These are phyloP conservation scores for Ajuga reptans DNA, from an alignment of 305 asterid genomes.

Conservation along the genomic window DNA sequence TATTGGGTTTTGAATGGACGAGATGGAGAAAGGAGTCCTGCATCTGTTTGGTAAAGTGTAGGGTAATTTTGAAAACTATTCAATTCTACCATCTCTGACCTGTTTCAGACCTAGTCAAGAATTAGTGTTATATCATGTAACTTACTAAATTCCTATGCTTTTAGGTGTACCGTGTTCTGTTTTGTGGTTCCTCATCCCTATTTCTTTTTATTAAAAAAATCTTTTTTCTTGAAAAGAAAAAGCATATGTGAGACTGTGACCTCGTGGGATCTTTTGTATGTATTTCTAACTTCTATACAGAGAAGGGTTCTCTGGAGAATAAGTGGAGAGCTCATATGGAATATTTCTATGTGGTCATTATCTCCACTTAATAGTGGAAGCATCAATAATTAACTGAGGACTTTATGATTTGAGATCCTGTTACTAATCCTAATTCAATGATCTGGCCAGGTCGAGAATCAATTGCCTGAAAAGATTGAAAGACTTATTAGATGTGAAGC, in stretches of 20 bases:
- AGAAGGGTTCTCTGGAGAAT: background rate
- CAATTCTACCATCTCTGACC: background rate
- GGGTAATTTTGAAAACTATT: background rate
- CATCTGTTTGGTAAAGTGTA: background rate
- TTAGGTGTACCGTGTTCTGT: too few relatives aligned
- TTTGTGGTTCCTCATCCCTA: too few relatives aligned
- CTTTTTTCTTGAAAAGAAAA: too few relatives aligned
- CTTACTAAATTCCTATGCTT: too few relatives aligned
- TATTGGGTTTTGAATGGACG: background rate
- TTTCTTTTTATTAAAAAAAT: too few relatives aligned
- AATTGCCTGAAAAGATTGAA: slow-evolving; percentile 94
- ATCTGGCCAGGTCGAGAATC: slow-evolving; percentile 70
- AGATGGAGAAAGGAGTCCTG: background rate
- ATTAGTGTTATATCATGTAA: too few relatives aligned
- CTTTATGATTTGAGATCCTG: slow-evolving; percentile 19
- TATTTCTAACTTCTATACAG: slow-evolving; percentile 7
- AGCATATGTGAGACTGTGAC: too few relatives aligned
- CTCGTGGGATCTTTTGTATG: background rate
- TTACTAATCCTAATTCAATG: slow-evolving; percentile 24
- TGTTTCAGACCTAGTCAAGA: too few relatives aligned
- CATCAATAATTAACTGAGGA: background rate
- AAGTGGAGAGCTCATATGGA: background rate
- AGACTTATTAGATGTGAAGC: slow-evolving; percentile 97
- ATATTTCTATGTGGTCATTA: slow-evolving; percentile 11
- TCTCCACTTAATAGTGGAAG: slow-evolving; percentile 15